phyloP scores from a whole-genome alignment of 768 basidiomycete genomes.

The Chiua virens region DNA sequence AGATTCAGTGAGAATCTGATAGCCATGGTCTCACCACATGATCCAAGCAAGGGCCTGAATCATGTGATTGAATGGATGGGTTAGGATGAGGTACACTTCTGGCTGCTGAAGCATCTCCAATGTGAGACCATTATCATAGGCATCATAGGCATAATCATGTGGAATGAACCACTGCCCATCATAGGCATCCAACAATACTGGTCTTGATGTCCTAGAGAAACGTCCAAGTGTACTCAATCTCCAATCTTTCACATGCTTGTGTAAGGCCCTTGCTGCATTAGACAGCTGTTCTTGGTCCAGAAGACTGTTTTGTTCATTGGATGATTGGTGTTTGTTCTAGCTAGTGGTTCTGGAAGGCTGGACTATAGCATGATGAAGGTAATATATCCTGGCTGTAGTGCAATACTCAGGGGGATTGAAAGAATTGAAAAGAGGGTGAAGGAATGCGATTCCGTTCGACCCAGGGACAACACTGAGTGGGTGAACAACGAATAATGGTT shows the following conservation, averaged over 20 bases:
- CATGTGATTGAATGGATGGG: not conserved
- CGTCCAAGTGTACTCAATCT: not conserved
- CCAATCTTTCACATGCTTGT: too few relatives aligned
- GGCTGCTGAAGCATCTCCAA: slow-evolving; percentile 9
- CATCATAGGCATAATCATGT: not conserved
- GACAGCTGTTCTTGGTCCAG: too few relatives aligned
- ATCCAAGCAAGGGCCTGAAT: not conserved
- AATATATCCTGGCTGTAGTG: too few relatives aligned
- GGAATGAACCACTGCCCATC: not conserved
- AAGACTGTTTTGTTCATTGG: too few relatives aligned
- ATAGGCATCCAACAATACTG: not conserved
- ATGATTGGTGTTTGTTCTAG: not conserved
- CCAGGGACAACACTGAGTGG: too few relatives aligned
- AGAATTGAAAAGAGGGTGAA: too few relatives aligned
- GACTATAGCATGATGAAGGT: not conserved
- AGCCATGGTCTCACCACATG: slow-evolving; percentile 13
- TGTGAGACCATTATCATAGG: slow-evolving; percentile 8
- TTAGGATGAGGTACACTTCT: not conserved
- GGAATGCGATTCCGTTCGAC: too few relatives aligned
- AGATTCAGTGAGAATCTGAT: not conserved
- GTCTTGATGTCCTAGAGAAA: not conserved
- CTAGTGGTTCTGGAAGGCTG: not conserved
- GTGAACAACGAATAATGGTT: too few relatives aligned
- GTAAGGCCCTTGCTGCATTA: too few relatives aligned
- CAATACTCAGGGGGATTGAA: too few relatives aligned